phyloP scores from a whole-genome alignment of 1,284 basidiomycete genomes.

The Cystobasidium pallidum region DNA sequence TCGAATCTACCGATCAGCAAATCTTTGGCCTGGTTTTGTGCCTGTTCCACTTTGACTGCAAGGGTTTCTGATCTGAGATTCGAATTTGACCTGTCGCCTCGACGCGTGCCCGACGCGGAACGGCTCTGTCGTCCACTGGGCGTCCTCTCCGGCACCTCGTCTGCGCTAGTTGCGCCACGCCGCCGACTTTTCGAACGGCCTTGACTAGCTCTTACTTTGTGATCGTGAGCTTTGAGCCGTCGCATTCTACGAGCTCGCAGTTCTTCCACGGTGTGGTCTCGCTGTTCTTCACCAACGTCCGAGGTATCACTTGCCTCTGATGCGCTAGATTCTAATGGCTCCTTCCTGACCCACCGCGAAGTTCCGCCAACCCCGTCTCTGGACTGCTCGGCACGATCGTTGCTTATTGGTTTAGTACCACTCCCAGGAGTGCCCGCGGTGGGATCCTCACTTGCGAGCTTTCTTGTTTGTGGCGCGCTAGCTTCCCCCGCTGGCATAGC shows the following conservation, averaged over 20 bases:
- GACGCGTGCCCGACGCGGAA: constrained; percentile 5
- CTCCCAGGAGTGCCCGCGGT: not conserved
- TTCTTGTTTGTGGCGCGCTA: not conserved
- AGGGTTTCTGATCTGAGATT: constrained; percentile 8
- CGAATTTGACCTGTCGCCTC: constrained; percentile 2
- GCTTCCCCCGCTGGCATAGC: not conserved
- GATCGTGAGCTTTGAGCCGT: not conserved
- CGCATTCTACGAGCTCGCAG: constrained; percentile 3
- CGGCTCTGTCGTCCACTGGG: constrained; percentile 21
- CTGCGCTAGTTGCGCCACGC: not conserved
- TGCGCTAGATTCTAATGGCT: constrained; percentile 13
- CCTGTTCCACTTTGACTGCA: not conserved
- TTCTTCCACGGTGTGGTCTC: not conserved
- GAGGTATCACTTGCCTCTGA: not conserved
- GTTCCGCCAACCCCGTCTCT: not conserved
- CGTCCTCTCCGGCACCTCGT: constrained; percentile 9
- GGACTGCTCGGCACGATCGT: not conserved
- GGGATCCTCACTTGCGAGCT: not conserved
- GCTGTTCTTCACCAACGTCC: not conserved
- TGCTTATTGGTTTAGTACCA: not conserved
- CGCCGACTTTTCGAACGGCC: constrained; percentile 14
- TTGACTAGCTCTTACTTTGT: not conserved
- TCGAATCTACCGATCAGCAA: constrained; percentile 15
- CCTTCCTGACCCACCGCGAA: constrained; percentile 3
- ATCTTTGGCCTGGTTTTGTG: not conserved